A percentile compares a stretch with the other conserved stretches of the same genome.
Evolutionary conservation across 345 rosid genomes (phyloP).

Genomic region (Aquilaria yunnanensis): DNA sequence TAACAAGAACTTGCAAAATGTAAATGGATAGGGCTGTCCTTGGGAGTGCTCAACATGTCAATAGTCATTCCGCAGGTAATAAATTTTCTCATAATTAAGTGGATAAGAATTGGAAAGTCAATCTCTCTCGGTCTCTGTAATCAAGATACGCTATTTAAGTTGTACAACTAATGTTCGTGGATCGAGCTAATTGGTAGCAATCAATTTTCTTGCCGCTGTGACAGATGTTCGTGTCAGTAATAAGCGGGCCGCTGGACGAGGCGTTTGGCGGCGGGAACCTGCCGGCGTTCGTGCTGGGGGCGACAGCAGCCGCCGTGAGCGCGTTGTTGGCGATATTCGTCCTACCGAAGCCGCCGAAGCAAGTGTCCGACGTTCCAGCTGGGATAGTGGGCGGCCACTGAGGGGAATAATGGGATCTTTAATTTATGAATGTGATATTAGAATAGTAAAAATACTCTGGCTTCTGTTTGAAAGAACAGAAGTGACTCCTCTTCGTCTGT

Average conservation of each 20-base stretch:
- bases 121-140: neutral
- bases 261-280: constrained; percentile 67
- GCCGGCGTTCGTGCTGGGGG: constrained; percentile 30
- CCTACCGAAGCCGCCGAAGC: constrained; percentile 59
- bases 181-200: no score
- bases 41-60: constrained; percentile 8
- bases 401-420: no score
- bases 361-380: no score
- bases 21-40: constrained; percentile 2
- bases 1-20: no score
- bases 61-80: constrained; percentile 16
- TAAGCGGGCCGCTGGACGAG: constrained; percentile 56
- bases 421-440: no score
- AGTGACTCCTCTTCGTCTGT: no score
- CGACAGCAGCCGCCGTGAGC: constrained; percentile 54
- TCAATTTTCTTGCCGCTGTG: neutral
- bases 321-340: constrained; percentile 47
- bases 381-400: no score
- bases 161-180: no score
- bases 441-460: no score
- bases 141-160: no score
- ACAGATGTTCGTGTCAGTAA: constrained; percentile 63
- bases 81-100: no score
- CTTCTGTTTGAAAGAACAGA: no score
- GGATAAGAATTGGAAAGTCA: constrained; percentile 11